Percentiles rank a stretch among this genome's conserved stretches.
Evolutionary conservation across 139 green algal species (phyloP).

Genomic region (Chlorella ohadii): DNA sequence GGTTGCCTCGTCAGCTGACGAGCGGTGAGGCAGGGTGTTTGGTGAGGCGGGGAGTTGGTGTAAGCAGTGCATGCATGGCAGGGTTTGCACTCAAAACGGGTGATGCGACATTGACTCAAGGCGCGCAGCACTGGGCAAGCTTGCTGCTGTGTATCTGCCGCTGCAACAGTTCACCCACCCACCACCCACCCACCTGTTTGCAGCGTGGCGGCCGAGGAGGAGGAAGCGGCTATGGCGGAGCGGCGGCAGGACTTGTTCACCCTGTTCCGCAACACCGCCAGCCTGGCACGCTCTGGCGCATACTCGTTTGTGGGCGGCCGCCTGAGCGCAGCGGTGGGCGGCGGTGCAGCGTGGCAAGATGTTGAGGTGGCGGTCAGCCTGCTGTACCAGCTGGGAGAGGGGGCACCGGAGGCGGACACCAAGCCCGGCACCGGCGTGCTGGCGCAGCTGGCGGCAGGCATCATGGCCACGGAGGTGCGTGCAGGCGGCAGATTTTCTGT

Average conservation of each 20-base stretch:
- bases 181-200: background rate
- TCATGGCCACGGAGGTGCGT: conserved; percentile 49
- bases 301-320: conserved; percentile 61
- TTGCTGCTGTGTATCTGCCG: too few relatives aligned
- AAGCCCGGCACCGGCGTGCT: conserved; percentile 70
- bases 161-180: background rate
- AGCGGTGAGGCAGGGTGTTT: conserved; percentile 21
- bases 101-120: too few relatives aligned
- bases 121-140: too few relatives aligned
- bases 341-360: conserved; percentile 61
- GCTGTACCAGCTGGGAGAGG: conserved; percentile 90
- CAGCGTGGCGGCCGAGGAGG: conserved; percentile 69
- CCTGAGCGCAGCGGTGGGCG: conserved; percentile 49
- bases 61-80: too few relatives aligned
- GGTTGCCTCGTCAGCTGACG: conserved; percentile 7
- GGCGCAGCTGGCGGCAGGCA: conserved; percentile 47
- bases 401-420: conserved; percentile 70
- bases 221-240: conserved; percentile 67
- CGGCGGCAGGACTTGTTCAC: conserved; percentile 83
- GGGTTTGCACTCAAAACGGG: too few relatives aligned
- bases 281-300: conserved; percentile 58
- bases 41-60: background rate
- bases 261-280: conserved; percentile 82
- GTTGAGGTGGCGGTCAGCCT: conserved; percentile 78
- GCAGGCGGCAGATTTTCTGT: background rate